Evolutionary conservation across 257 asterid species (phyloP).

Genomic region (Rubia yunnanensis): DNA sequence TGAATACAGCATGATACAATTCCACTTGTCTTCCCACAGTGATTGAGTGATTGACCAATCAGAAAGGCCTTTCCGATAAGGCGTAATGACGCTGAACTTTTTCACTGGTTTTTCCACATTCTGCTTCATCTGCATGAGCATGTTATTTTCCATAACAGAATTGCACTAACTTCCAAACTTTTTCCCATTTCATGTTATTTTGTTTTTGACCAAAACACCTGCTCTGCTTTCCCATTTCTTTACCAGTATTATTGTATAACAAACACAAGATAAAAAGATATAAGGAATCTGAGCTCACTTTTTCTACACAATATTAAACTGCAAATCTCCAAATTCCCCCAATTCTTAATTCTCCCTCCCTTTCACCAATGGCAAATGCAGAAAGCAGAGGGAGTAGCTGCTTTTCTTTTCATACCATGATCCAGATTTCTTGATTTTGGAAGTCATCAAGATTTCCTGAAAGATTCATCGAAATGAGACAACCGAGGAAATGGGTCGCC

Average conservation of each 20-base stretch:
- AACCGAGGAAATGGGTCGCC: neutral
- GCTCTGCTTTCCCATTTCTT: slow-evolving; percentile 20
- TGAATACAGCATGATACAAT: neutral
- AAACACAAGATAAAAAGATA: slow-evolving; percentile 26
- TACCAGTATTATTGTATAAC: slow-evolving; percentile 18
- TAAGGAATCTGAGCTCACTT: slow-evolving; percentile 18
- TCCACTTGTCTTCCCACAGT: neutral
- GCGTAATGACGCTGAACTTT: neutral
- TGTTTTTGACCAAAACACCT: neutral
- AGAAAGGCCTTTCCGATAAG: neutral
- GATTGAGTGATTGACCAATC: no score
- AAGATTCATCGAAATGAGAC: slow-evolving; percentile 8
- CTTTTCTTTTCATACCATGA: no score
- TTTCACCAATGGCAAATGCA: neutral
- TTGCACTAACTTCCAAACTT: slow-evolving; percentile 1
- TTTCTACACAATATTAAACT: neutral
- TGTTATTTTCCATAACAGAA: neutral
- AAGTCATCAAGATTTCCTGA: neutral
- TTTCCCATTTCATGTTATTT: slow-evolving; percentile 6
- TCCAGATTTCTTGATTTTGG: neutral
- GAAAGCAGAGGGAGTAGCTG: neutral
- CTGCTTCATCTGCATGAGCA: neutral
- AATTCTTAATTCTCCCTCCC: neutral
- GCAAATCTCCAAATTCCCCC: neutral
- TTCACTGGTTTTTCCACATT: neutral